Evolutionary conservation across 805 yeast genomes (phyloP).

Genomic region (Nakazawaea laoshanensis): DNA sequence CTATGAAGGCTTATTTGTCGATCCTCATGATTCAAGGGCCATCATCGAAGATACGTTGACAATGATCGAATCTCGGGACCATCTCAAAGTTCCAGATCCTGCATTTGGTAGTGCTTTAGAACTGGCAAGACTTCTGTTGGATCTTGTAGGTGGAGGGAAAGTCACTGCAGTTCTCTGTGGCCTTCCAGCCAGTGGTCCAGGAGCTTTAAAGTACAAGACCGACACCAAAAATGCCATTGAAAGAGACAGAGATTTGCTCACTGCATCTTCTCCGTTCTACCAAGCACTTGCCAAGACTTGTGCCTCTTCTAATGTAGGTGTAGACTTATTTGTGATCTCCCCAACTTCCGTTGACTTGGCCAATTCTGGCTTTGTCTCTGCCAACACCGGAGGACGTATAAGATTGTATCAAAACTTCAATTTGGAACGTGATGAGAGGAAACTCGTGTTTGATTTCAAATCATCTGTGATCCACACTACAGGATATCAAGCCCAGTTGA

Average conservation of each 20-base stretch:
- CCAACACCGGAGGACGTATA: slow-evolving; percentile 63
- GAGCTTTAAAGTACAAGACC: slow-evolving; percentile 44
- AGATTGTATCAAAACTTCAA: slow-evolving; percentile 61
- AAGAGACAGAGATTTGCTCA: slow-evolving; percentile 37
- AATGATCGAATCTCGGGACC: slow-evolving; percentile 40
- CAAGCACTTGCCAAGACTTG: slow-evolving; percentile 49
- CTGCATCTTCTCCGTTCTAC: slow-evolving; percentile 57
- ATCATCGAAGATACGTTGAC: slow-evolving; percentile 63
- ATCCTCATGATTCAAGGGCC: slow-evolving; percentile 56
- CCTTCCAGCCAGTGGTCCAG: slow-evolving; percentile 79
- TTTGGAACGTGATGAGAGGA: slow-evolving; percentile 59
- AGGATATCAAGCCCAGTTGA: slow-evolving; percentile 78
- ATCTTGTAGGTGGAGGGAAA: slow-evolving; percentile 74
- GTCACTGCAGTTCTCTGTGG: slow-evolving; percentile 59
- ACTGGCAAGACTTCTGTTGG: slow-evolving; percentile 56
- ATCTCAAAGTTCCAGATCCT: slow-evolving; percentile 44
- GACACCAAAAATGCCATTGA: slow-evolving; percentile 27
- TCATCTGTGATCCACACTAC: slow-evolving; percentile 37
- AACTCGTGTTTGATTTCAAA: slow-evolving; percentile 53
- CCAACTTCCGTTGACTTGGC: slow-evolving; percentile 62
- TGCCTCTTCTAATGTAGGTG: slow-evolving; percentile 52
- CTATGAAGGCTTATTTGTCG: slow-evolving; percentile 67
- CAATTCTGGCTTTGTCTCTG: slow-evolving; percentile 57
- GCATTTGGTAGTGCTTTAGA: slow-evolving; percentile 75
- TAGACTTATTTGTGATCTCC: slow-evolving; percentile 70